Conservation (phyloP, 2,329 filamentous ascomycete genomes). For the Fusarium udum region DNA sequence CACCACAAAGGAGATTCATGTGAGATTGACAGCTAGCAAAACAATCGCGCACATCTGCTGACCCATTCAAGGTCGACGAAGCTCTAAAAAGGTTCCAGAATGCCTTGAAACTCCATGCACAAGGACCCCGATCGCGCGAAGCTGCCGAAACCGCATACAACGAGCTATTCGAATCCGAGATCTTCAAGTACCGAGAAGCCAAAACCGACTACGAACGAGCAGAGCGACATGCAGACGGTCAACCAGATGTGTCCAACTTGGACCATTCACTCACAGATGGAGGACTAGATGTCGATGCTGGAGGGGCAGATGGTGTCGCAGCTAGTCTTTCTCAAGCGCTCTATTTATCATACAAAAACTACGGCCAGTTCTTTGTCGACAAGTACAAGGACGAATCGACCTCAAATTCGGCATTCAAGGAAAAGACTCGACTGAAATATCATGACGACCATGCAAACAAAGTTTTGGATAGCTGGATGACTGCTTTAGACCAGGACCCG, state of each 20-base stretch:
- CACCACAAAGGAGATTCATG: constrained; percentile 92
- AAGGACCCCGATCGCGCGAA: constrained; percentile 78
- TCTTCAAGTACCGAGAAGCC: constrained; percentile 91
- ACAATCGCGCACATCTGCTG: not conserved
- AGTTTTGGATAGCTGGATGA: constrained; percentile 65
- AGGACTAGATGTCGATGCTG: constrained; percentile 63
- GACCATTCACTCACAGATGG: constrained; percentile 59
- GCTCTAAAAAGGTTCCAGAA: constrained; percentile 93
- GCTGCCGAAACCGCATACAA: constrained; percentile 85
- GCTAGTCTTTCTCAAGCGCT: constrained; percentile 88
- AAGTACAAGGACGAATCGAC: constrained; percentile 47
- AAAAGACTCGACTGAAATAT: constrained; percentile 42
- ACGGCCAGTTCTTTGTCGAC: constrained; percentile 92
- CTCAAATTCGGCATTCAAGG: constrained; percentile 63
- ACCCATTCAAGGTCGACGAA: constrained; percentile 77
- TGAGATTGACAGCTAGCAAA: constrained; percentile 40
- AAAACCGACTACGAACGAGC: constrained; percentile 83
- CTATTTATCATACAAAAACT: constrained; percentile 94
- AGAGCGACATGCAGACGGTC: constrained; percentile 63
- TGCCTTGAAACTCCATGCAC: constrained; percentile 89
- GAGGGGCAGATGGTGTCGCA: constrained; percentile 76
- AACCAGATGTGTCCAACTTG: constrained; percentile 51
- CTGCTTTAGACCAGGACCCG: constrained; percentile 70
- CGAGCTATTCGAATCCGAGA: constrained; percentile 87
- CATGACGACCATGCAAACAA: constrained; percentile 50